Evolutionary conservation across 192 early-diverging fungal species (phyloP), one percentile per base, ranked within the genome.

Genomic region (Podila epigama): DNA sequence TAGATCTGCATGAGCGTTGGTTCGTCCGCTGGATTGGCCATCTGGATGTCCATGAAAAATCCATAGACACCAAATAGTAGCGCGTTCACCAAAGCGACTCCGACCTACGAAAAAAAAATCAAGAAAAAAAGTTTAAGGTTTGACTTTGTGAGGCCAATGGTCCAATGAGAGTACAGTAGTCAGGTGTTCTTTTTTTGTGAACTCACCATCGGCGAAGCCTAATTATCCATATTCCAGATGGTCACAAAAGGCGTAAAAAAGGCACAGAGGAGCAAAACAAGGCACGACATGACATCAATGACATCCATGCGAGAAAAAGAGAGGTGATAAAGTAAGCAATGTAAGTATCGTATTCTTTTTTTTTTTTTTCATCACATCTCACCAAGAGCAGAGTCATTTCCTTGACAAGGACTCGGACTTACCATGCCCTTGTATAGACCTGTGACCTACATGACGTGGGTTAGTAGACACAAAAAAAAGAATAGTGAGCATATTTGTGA

Each of bases 361-460:
- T n/a, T n/a, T n/a, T n/a, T n/a, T n/a, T n/a, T n/a, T n/a, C n/a
- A n/a, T n/a, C n/a, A n/a, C n/a, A n/a, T n/a, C n/a, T n/a, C n/a
- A n/a, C n/a, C n/a, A 35, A 36, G 33, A 35, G 12, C 5, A 29
- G 50, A 29, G 34, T 56, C 5, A 59, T 28, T n/a, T 40, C 48
- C 48, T 20, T 51, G 48, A 51, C 48, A 22, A 51, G 48, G 25
- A 20, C 22, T 20, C 55, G 28, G 12, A 41, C 82, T 64, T 73
- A 85, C 86, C 86, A 87, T 87, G 67, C 86, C 86, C 79, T 87
- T 87, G 58, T 85, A 87, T 15, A 87, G 70, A 32, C 86, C 86
- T 20, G 69, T 58, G 60, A 87, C 68, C 86, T 87, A 66, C n/a
- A n/a, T n/a, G n/a, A n/a, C n/a, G n/a, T n/a, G n/a, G n/a, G n/a